phyloP scores from a whole-genome alignment of 2,329 filamentous ascomycete genomes.

The Alternaria arborescens region DNA sequence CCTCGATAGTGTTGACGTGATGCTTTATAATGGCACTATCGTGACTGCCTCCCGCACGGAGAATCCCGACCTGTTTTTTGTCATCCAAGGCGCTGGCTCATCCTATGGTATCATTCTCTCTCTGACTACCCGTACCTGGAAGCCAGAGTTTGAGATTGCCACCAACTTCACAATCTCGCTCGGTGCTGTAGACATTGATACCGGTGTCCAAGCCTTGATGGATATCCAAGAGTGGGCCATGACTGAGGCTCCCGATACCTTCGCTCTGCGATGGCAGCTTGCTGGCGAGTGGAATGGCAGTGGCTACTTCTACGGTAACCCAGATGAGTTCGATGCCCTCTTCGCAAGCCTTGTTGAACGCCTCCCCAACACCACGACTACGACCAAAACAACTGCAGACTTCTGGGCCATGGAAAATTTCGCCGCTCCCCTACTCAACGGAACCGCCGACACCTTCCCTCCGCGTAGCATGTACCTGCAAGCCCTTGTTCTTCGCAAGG shows the following conservation, averaged over 20 bases:
- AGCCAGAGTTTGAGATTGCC: conserved; percentile 17
- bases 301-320: conserved; percentile 29
- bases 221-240: conserved; percentile 26
- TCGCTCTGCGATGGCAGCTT: conserved; percentile 27
- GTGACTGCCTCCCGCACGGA: conserved; percentile 26
- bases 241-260: conserved; percentile 26
- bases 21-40: conserved; percentile 27
- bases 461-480: conserved; percentile 27
- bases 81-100: conserved; percentile 25
- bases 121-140: conserved; percentile 25
- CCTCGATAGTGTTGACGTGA: conserved; percentile 24
- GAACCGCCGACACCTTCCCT: conserved; percentile 20
- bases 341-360: conserved; percentile 22
- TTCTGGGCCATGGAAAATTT: conserved; percentile 28
- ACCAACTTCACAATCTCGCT: conserved; percentile 28
- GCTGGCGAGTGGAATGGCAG: conserved; percentile 20
- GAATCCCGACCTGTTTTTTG: conserved; percentile 37
- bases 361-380: conserved; percentile 21
- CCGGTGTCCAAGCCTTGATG: conserved; percentile 21
- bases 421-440: conserved; percentile 15
- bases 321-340: conserved; percentile 22
- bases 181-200: conserved; percentile 19
- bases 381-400: conserved; percentile 11
- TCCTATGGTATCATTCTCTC: conserved; percentile 27
- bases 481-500: conserved; percentile 21